Evolutionary conservation across 2,329 filamentous ascomycete genomes (phyloP), one percentile per base, ranked within the genome.

Genomic region (Colletotrichum tabaci): DNA sequence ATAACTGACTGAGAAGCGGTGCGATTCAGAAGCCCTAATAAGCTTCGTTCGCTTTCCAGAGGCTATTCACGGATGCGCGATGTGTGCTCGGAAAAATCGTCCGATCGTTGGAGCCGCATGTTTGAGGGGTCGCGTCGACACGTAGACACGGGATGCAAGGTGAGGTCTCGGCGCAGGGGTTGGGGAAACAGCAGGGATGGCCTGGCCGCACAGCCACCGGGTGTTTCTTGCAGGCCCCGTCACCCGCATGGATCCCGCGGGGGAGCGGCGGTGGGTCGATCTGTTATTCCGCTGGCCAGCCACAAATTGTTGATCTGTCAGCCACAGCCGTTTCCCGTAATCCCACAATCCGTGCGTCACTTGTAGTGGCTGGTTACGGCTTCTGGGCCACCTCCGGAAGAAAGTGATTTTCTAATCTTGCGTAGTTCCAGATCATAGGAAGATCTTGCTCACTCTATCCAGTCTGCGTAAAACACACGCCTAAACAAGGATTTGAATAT

Each of bases 151-250:
- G 47, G 60, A 44, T 44, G 60, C 66, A 68, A 69, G 38, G 35
- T 46, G 21, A 44, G n/a, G 35, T 53, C 65, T 42, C 26, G 52
- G 50, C 46, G 67, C 67, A 70, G 57, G 67, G 65, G 63, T 35
- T 53, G 47, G 69, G 57, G 42, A 15, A 35, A 44, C n/a, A 60
- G 47, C 69, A 71, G 58, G 69, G 69, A 60, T 71, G 38, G 15
- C 65, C 68, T 47, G 60, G 52, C 52, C 69, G 69, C 66, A 68
- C 60, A 68, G 69, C 69, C 69, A 68, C 69, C 40, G 35, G 65
- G 52, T 67, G 63, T 68, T 62, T 67, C 58, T 49, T 60, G 57
- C 68, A 67, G 58, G 68, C 52, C 53, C 68, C 69, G 60, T 42
- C 61, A 55, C 61, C 67, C 67, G 67, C 40, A 61, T 66, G 67